Conservation (phyloP, 2,329 filamentous ascomycete genomes). For the Penicillium sumatraense region DNA sequence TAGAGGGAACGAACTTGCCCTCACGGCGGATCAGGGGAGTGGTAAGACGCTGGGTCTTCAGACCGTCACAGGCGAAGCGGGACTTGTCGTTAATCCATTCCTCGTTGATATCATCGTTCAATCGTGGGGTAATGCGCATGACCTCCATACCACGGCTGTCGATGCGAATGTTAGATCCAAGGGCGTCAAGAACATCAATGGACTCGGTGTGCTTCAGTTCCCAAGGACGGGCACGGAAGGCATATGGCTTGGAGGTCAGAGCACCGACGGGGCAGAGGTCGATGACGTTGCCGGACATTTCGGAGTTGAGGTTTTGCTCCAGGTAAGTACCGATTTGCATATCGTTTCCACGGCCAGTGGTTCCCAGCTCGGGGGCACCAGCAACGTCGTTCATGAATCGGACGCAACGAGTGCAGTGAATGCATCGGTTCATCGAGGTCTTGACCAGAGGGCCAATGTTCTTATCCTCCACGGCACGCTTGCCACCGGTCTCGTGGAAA, state of each 20-base stretch:
- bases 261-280: slow-evolving; percentile 98
- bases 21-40: slow-evolving; percentile 87
- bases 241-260: slow-evolving; percentile 95
- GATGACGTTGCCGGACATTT: slow-evolving; percentile 96
- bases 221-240: slow-evolving; percentile 95
- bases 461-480: slow-evolving; percentile 98
- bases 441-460: slow-evolving; percentile 98
- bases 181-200: slow-evolving; percentile 87
- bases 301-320: slow-evolving; percentile 89
- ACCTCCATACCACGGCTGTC: slow-evolving; percentile 94
- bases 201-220: slow-evolving; percentile 96
- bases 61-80: slow-evolving; percentile 91
- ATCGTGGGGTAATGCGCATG: slow-evolving; percentile 87
- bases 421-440: slow-evolving; percentile 99
- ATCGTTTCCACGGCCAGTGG: slow-evolving; percentile 92
- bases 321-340: slow-evolving; percentile 98
- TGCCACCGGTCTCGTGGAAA: slow-evolving; percentile 94
- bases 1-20: slow-evolving; percentile 87
- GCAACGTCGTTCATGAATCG: slow-evolving; percentile 98
- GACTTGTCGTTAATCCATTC: slow-evolving; percentile 99
- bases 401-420: slow-evolving; percentile 97
- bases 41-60: slow-evolving; percentile 94
- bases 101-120: slow-evolving; percentile 98
- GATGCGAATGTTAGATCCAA: slow-evolving; percentile 93
- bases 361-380: slow-evolving; percentile 92